Conservation (phyloP, 2,329 filamentous ascomycete species). For the Neopestalotiopsis rosae region DNA sequence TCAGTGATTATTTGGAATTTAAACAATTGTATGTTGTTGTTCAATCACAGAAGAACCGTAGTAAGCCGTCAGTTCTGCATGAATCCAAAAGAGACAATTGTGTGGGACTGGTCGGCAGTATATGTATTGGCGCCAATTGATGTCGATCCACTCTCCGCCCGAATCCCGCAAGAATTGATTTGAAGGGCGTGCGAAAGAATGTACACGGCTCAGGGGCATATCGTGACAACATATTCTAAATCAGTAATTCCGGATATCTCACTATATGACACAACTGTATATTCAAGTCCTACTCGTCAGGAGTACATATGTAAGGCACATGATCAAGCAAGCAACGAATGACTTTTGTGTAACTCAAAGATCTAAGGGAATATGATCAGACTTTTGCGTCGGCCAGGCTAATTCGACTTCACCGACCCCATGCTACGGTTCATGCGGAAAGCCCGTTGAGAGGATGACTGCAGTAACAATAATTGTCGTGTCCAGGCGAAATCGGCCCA, state of each 20-base stretch:
- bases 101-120: conserved; percentile 11
- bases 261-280: background rate
- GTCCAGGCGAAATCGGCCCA: background rate
- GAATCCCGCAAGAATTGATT: too few relatives aligned
- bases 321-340: background rate
- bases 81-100: background rate
- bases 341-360: conserved; percentile 1
- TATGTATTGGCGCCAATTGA: background rate
- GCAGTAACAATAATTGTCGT: background rate
- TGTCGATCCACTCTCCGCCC: background rate
- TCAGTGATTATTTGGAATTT: too few relatives aligned
- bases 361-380: conserved; percentile 7
- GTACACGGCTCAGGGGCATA: background rate
- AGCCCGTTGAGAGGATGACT: background rate
- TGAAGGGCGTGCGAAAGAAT: background rate
- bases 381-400: background rate
- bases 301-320: background rate
- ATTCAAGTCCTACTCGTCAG: background rate
- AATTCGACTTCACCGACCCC: background rate
- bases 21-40: background rate
- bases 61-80: background rate
- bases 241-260: background rate
- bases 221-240: background rate
- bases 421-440: background rate
- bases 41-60: background rate